Evolutionary conservation across 2,329 filamentous ascomycete genomes (phyloP), one percentile per base, ranked within the genome.

Genomic region (Coniochaeta sp.): DNA sequence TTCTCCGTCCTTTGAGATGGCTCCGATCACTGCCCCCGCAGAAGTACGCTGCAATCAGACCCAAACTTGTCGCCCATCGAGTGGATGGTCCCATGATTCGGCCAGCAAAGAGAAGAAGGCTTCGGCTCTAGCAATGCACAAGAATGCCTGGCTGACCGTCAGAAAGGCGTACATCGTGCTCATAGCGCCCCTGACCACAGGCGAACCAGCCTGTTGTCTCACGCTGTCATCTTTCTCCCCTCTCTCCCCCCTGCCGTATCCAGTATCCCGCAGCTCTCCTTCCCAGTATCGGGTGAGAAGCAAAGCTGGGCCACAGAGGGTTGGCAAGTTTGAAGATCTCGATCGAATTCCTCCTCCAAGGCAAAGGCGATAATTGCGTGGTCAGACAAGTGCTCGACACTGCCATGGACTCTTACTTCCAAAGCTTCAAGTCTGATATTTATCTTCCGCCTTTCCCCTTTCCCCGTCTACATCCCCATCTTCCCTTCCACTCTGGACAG

Each of bases 11-110:
- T 31, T 48, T 48, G 14, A 48, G 26, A 48, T 31, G 26, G 26
- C 45, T 48, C 45, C 45, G 45, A 48, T 48, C 45, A 48, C 26
- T 48, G 45, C 27, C 27, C 45, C 45, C 45, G 45, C 45, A 48
- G 45, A 26, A 28, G 14, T 13, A 28, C 16, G 45, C 45, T 48
- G 45, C 45, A 48, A 48, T 48, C 45, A 48, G 45, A 31, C 3
- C 45, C 26, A 28, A 18, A 22, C 26, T n/a, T 42, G 20, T 6
- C 20, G 18, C 20, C 38, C n/a, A 42, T 26, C 20, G 38, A 42
- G 18, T 24, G 38, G 20, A 42, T 26, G 38, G 38, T n/a, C 38
- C 38, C 33, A 38, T 42, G 38, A 42, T 42, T 26, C 20, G 38
- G 20, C 38, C 12, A 12, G 9, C n/a, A 14, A 22, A 26, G 20